Conservation (phyloP, 352 stramenopile species). For the Pythium volutum region DNA sequence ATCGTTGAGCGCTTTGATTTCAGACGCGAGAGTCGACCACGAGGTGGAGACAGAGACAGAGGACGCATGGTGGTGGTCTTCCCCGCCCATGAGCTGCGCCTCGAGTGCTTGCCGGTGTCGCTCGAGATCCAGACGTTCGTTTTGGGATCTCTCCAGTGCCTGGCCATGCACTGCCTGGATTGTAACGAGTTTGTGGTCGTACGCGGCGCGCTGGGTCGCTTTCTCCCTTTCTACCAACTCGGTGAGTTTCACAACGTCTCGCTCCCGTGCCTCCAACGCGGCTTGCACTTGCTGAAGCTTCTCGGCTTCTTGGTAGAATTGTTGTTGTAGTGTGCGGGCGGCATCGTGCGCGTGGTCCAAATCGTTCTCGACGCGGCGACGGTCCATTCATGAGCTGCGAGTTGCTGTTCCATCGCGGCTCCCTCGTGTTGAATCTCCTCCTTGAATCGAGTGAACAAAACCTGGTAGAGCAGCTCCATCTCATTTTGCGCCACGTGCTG, state of each 20-base stretch:
- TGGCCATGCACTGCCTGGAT: no score
- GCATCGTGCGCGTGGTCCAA: constrained; percentile 2
- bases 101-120: constrained; percentile 2
- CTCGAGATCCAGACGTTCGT: neutral
- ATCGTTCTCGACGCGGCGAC: neutral
- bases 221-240: no score
- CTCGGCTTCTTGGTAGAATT: neutral
- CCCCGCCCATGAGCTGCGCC: constrained; percentile 7
- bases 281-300: neutral
- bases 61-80: no score
- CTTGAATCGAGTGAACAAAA: neutral
- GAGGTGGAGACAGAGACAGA: neutral
- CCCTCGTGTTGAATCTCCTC: neutral
- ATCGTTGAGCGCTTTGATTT: constrained; percentile 29
- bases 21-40: constrained; percentile 19
- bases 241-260: no score
- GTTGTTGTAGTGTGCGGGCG: neutral
- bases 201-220: no score
- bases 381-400: neutral
- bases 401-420: neutral
- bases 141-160: neutral
- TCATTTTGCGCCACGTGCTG: neutral
- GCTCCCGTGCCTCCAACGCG: no score
- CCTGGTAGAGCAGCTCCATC: neutral
- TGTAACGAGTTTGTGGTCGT: no score